These are phyloP conservation scores for Boletus reticulatus DNA, from an alignment of 768 basidiomycete genomes.

Conservation along the genomic window DNA sequence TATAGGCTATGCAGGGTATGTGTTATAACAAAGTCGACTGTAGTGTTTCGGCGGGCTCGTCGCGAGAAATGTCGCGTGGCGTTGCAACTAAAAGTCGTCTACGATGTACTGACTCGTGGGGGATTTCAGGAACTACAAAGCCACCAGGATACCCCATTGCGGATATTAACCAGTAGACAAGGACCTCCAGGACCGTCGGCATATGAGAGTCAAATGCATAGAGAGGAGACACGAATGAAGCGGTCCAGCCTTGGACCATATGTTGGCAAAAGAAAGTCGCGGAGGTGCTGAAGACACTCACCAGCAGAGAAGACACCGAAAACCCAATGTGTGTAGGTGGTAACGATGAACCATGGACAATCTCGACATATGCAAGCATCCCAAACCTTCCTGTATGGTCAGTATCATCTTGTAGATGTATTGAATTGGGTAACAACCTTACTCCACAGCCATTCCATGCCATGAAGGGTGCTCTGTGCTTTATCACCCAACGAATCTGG, in stretches of 20 bases:
- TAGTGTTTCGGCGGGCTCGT: conserved; percentile 19
- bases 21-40: too few relatives aligned
- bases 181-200: conserved; percentile 51
- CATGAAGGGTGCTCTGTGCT: conserved; percentile 23
- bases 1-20: too few relatives aligned
- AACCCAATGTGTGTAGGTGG: conserved; percentile 42
- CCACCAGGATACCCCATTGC: conserved; percentile 41
- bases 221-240: conserved; percentile 49
- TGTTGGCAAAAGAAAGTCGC: background rate
- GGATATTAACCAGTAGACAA: conserved; percentile 57
- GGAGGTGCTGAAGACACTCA: conserved; percentile 12
- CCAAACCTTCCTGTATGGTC: conserved; percentile 32
- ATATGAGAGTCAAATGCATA: conserved; percentile 38
- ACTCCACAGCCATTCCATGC: conserved; percentile 53
- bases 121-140: conserved; percentile 27
- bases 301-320: conserved; percentile 43
- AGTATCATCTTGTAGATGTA: background rate
- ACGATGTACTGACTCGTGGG: conserved; percentile 16
- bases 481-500: conserved; percentile 1
- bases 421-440: conserved; percentile 34
- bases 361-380: conserved; percentile 37
- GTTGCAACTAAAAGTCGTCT: conserved; percentile 27
- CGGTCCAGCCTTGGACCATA: conserved; percentile 45
- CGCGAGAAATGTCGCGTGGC: conserved; percentile 23
- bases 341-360: conserved; percentile 41